Conservation (phyloP, 2,329 filamentous ascomycete species). For the Amauroascus niger region DNA sequence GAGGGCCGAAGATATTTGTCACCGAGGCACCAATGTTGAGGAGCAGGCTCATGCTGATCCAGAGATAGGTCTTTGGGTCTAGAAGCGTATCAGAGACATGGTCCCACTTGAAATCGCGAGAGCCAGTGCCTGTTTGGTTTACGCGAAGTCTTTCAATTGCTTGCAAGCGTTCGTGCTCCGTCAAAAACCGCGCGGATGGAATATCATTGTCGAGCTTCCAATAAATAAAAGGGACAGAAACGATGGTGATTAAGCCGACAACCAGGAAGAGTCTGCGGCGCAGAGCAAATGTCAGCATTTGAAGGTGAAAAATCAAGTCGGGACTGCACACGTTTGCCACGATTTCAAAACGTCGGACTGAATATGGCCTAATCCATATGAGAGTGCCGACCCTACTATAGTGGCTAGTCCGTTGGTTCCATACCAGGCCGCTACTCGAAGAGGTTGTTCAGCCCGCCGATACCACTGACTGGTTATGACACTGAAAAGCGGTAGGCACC, state of each 20-base stretch:
- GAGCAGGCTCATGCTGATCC: constrained; percentile 50
- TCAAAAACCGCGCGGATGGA: constrained; percentile 42
- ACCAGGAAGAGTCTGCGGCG: constrained; percentile 49
- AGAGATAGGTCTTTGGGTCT: constrained; percentile 48
- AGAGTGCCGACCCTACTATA: constrained; percentile 48
- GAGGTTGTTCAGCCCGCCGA: constrained; percentile 49
- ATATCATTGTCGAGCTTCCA: constrained; percentile 51
- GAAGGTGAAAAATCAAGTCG: neutral
- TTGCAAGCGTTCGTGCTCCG: constrained; percentile 38
- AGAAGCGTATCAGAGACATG: constrained; percentile 37
- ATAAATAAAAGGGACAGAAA: constrained; percentile 50
- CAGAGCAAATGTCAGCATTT: neutral
- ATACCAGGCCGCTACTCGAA: constrained; percentile 58
- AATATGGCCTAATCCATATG: constrained; percentile 50
- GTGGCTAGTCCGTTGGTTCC: constrained; percentile 51
- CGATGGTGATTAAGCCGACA: constrained; percentile 51
- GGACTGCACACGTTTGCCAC: constrained; percentile 42
- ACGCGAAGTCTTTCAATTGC: constrained; percentile 43
- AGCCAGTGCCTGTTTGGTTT: constrained; percentile 42
- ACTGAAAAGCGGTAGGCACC: constrained; percentile 39
- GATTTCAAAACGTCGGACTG: constrained; percentile 34
- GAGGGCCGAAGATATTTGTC: constrained; percentile 55
- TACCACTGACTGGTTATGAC: constrained; percentile 42
- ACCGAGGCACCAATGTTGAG: constrained; percentile 57
- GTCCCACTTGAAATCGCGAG: constrained; percentile 38